Conservation (phyloP, 768 basidiomycete species). For the Suillus plorans region DNA sequence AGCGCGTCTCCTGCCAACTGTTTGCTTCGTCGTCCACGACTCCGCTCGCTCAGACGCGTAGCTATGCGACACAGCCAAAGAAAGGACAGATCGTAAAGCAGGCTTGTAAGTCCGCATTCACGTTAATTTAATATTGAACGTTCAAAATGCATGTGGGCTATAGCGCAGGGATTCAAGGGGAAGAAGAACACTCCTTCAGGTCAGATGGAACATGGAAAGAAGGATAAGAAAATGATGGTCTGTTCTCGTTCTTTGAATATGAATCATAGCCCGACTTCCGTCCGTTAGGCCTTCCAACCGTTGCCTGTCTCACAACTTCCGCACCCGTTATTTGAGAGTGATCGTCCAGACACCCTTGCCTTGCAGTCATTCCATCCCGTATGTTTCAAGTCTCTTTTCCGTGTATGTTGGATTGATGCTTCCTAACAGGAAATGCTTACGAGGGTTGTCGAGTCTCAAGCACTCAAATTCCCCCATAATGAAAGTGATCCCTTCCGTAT, state of each 20-base stretch:
- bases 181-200: not conserved
- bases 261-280: not conserved
- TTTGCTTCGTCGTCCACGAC: not conserved
- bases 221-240: conserved; percentile 7
- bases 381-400: conserved; percentile 15
- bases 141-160: not conserved
- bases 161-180: conserved; percentile 4
- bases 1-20: not conserved
- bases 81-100: conserved; percentile 4
- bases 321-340: conserved; percentile 41
- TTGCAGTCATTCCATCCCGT: conserved; percentile 47
- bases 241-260: not conserved
- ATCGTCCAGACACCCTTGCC: conserved; percentile 32
- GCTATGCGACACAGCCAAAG: conserved; percentile 7
- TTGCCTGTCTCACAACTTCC: conserved; percentile 39
- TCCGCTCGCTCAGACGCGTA: conserved; percentile 3
- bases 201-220: not conserved
- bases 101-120: conserved; percentile 3
- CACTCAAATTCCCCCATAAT: conserved; percentile 43
- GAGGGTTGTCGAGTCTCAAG: conserved; percentile 40
- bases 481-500: conserved; percentile 53
- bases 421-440: conserved; percentile 34
- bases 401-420: conserved; percentile 5
- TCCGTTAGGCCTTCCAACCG: conserved; percentile 42
- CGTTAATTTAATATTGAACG: not conserved